Base-by-base conservation (phyloP, 352 stramenopile genomes). In the Globisporangium solare region DNA sequence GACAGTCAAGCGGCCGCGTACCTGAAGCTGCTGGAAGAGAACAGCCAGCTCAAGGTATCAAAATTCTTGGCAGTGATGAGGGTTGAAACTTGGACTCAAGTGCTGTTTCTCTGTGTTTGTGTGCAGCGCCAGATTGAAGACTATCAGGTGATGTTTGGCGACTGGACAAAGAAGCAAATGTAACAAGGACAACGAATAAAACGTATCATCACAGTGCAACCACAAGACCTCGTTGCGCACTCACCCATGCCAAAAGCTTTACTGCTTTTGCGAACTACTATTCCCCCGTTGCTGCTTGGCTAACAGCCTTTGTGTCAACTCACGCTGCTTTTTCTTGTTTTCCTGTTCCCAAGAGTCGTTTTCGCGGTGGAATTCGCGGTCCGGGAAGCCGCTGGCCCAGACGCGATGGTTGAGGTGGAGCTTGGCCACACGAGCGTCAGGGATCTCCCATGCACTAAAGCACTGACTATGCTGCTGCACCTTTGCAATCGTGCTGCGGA, bases 131-230 rank as follows among this genome's bases (percentile, higher is more conserved):
- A 89, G 71, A 22, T 89, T 0, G 78, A 90, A 31, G 83, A 92
- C 54, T 92, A 91, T 47, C 73, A 89, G 62, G 69, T 83, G 58
- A 74, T 92, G 71, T 91, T 92, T 60, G 83, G 80, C 14, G 83
- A 92, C 55, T 92, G 80, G 78, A 81, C 72, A 4, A 92, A 92
- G 68, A 92, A 92, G 64, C 63, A 90, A 49, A 85, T 86, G 64
- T 92, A 68, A 22, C 24, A 12, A 18, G 10, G 45, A 24, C 41
- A 21, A 21, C 5, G 21, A 43, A 20, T 18, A 48, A 42, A 22
- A 20, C 27, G 35, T 32, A 24, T 53, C 22, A 57, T 49, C 21
- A 57, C 35, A 20, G 49, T 58, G 41, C 24, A 27, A 27, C 24
- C 24, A 27, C 24, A 27, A 27, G 24, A 27, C 24, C 24, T 27